phyloP scores from a whole-genome alignment of 2,329 filamentous ascomycete species.

The Colletotrichum liriopes region DNA sequence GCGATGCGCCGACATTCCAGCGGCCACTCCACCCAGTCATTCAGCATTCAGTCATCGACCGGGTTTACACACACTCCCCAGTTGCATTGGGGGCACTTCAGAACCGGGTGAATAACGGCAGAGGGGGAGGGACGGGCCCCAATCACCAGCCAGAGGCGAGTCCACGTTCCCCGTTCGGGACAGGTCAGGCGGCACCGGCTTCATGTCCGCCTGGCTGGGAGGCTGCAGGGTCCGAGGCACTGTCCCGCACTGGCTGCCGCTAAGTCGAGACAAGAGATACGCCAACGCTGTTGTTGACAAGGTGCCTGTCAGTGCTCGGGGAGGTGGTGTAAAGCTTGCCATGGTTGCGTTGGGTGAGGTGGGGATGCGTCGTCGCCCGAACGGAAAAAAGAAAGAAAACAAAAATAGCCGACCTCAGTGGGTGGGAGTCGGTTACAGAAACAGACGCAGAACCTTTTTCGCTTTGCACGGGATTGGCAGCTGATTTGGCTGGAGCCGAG shows the following conservation, averaged over 20 bases:
- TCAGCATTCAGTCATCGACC: not conserved
- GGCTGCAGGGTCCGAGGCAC: slow-evolving; percentile 43
- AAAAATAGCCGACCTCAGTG: slow-evolving; percentile 19
- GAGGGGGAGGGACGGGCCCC: not conserved
- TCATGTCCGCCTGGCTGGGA: slow-evolving; percentile 25
- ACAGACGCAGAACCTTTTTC: not conserved
- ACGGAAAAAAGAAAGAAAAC: not conserved
- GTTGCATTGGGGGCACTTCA: not conserved
- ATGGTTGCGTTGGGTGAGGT: not conserved
- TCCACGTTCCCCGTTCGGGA: slow-evolving; percentile 33
- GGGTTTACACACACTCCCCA: not conserved
- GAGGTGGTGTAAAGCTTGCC: not conserved
- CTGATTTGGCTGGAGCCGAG: not conserved
- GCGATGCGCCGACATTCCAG: slow-evolving; percentile 30
- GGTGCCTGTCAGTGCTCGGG: not conserved
- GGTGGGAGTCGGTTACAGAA: slow-evolving; percentile 20
- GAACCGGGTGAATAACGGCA: not conserved
- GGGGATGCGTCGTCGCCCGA: slow-evolving; percentile 10
- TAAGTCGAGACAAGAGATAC: slow-evolving; percentile 14
- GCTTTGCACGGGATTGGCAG: too few relatives aligned
- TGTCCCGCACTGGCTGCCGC: slow-evolving; percentile 16
- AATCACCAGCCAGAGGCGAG: slow-evolving; percentile 7
- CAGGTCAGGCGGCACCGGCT: slow-evolving; percentile 38
- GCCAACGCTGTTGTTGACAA: slow-evolving; percentile 8
- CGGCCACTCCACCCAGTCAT: not conserved